phyloP scores from a whole-genome alignment of 2,329 filamentous ascomycete genomes.

The Ilyonectria sp. region DNA sequence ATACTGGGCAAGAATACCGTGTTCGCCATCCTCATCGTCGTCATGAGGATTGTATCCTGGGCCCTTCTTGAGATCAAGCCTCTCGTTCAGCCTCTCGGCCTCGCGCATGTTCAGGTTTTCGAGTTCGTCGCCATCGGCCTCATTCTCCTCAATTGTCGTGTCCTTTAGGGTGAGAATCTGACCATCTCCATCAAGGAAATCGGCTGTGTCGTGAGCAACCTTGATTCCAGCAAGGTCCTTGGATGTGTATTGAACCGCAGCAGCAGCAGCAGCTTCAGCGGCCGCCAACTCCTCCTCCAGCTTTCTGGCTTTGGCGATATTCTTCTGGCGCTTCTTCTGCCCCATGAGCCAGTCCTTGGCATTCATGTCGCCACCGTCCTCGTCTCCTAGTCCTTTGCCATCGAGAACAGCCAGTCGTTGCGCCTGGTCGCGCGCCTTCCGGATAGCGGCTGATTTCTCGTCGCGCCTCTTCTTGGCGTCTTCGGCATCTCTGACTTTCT shows the following conservation, averaged over 20 bases:
- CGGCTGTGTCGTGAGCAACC: conserved; percentile 87
- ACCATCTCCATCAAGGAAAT: conserved; percentile 87
- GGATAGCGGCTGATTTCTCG: conserved; percentile 85
- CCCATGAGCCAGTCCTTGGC: conserved; percentile 89
- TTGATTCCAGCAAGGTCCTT: conserved; percentile 91
- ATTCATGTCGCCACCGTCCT: conserved; percentile 76
- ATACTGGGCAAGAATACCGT: conserved; percentile 87
- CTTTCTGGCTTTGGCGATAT: conserved; percentile 83
- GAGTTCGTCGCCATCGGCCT: conserved; percentile 91
- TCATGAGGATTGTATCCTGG: conserved; percentile 90
- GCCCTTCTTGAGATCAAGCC: conserved; percentile 89
- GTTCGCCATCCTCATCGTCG: conserved; percentile 75
- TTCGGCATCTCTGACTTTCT: conserved; percentile 77
- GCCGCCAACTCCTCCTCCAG: conserved; percentile 84
- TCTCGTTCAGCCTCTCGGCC: conserved; percentile 80
- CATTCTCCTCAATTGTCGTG: conserved; percentile 84
- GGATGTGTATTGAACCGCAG: conserved; percentile 81
- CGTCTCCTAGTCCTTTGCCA: conserved; percentile 87
- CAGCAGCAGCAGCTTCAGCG: conserved; percentile 76
- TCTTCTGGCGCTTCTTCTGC: conserved; percentile 94
- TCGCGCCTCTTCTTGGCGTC: conserved; percentile 84
- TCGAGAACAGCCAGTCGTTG: conserved; percentile 83
- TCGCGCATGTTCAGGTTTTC: conserved; percentile 83
- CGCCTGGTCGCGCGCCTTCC: conserved; percentile 88
- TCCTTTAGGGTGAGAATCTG: conserved; percentile 97